phyloP scores from a whole-genome alignment of 495 filamentous ascomycete genomes.

The Hypoxylon fuscum region DNA sequence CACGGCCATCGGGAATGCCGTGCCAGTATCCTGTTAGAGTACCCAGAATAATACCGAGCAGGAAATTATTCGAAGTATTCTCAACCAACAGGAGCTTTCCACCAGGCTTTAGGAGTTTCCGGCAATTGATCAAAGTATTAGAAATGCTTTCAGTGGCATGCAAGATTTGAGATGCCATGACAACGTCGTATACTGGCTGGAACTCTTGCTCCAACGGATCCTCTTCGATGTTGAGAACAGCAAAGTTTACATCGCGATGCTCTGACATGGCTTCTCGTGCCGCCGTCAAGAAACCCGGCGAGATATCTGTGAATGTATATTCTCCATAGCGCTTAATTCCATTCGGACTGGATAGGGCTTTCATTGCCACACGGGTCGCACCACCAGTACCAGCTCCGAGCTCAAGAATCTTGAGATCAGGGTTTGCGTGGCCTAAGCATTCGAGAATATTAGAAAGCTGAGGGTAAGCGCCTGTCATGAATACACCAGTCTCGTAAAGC shows the following conservation, averaged over 20 bases:
- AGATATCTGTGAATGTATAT: constrained; percentile 61
- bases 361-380: constrained; percentile 50
- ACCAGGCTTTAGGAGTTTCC: constrained; percentile 54
- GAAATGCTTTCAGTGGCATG: constrained; percentile 57
- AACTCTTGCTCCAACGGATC: constrained; percentile 55
- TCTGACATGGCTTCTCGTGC: constrained; percentile 48
- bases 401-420: constrained; percentile 57
- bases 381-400: constrained; percentile 64
- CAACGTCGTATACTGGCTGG: constrained; percentile 56
- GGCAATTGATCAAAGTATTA: constrained; percentile 52
- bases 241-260: constrained; percentile 29
- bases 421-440: constrained; percentile 43
- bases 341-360: constrained; percentile 38
- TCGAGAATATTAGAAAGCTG: constrained; percentile 36
- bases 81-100: constrained; percentile 47
- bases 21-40: no score
- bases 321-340: constrained; percentile 29
- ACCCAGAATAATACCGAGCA: no score
- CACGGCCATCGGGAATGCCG: no score
- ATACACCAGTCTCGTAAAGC: constrained; percentile 46
- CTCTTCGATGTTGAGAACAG: constrained; percentile 53
- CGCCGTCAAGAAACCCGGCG: constrained; percentile 53
- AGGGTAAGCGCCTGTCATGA: constrained; percentile 35
- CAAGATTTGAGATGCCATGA: constrained; percentile 57
- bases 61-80: constrained; percentile 29